These are phyloP conservation scores for Hanseniaspora valbyensis DNA, from an alignment of 805 yeast genomes.

Conservation along the genomic window DNA sequence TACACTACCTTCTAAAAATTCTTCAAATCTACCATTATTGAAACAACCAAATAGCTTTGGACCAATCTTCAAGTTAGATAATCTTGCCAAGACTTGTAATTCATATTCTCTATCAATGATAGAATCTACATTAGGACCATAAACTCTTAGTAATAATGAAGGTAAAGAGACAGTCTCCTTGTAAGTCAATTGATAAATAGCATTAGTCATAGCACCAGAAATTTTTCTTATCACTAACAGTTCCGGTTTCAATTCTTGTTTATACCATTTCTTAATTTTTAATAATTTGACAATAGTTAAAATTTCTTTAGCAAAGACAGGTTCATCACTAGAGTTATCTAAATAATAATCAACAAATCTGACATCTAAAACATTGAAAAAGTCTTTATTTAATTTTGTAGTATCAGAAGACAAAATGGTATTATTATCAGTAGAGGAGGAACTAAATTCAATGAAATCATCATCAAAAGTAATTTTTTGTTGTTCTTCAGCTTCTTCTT, in stretches of 20 bases:
- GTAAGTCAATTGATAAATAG: slow-evolving; percentile 59
- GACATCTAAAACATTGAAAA: slow-evolving; percentile 25
- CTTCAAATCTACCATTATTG: slow-evolving; percentile 87
- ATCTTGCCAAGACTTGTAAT: slow-evolving; percentile 56
- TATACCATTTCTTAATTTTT: slow-evolving; percentile 68
- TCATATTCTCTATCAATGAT: slow-evolving; percentile 81
- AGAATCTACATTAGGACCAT: slow-evolving; percentile 77
- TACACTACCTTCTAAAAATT: slow-evolving; percentile 70
- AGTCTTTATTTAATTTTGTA: background rate
- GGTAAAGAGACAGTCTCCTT: slow-evolving; percentile 43
- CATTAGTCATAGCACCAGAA: slow-evolving; percentile 88
- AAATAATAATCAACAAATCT: slow-evolving; percentile 47
- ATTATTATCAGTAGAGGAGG: too few relatives aligned
- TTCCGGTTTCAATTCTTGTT: slow-evolving; percentile 30
- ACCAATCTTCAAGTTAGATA: slow-evolving; percentile 72
- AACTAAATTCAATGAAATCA: background rate
- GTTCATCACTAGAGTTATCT: slow-evolving; percentile 71
- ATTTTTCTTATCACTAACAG: slow-evolving; percentile 52
- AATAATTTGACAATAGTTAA: slow-evolving; percentile 52
- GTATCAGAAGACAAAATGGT: too few relatives aligned
- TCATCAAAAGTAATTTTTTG: background rate
- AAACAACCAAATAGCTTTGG: slow-evolving; percentile 84
- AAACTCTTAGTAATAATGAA: slow-evolving; percentile 62
- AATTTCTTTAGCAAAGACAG: slow-evolving; percentile 74
- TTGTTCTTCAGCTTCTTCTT: background rate